Evolutionary conservation across 108 stramenopile genomes (phyloP), one percentile per base, ranked within the genome.

Genomic region (Cyclotella baltica): DNA sequence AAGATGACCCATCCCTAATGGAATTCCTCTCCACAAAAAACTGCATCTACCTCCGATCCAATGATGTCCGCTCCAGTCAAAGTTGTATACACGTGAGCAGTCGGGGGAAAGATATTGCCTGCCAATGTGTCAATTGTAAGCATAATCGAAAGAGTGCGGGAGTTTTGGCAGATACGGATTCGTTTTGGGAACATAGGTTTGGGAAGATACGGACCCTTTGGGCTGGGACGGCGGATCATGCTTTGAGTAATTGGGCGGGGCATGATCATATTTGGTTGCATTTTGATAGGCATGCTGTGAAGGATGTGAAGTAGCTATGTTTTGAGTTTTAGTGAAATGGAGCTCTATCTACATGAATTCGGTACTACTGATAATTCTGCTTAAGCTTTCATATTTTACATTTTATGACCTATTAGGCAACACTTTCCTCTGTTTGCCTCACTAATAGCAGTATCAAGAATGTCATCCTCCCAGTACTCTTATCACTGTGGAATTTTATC

Each of bases 221-320:
- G 75, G 93, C 93, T 3, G 93, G 93, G 22, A 92, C 93, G 2
- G 69, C 88, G 1, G 91, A 94, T 66, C 93, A 94, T 69, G 86
- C 91, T 15, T 72, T 92, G 61, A 89, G 85, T 8, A 90, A 92
- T 71, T 90, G 81, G 83, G 86, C 78, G 66, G 88, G 87, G 5
- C 80, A 80, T 38, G 55, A 55, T 19, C 68, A 78, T 28, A 94
- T 94, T 73, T 92, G 90, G 91, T 77, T 84, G 1, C 93, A 94
- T 81, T 94, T 94, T 78, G 93, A 94, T 78, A 4, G 72, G 27
- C 71, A 67, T 62, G 19, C 29, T 56, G 46, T 47, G 0, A 38
- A 37, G 22, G 59, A 25, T 62, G 20, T n/a, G n/a, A n/a, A n/a
- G n/a, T n/a, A n/a, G n/a, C n/a, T n/a, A n/a, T n/a, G n/a, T n/a